Conservation (phyloP, 192 early-diverging fungal species). For the Chytriomyces sp. region DNA sequence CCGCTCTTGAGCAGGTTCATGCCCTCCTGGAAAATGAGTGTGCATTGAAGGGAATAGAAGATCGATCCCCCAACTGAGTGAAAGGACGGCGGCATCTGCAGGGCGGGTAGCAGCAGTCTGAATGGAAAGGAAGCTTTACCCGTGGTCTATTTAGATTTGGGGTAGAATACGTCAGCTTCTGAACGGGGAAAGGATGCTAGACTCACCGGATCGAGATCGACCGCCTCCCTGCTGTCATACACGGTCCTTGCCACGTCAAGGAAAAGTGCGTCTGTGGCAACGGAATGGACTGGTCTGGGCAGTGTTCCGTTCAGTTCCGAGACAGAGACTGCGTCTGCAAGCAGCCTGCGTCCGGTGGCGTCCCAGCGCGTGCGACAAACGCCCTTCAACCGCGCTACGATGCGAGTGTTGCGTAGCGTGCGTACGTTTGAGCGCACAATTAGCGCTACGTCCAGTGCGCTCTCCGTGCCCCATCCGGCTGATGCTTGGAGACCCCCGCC, state of each 20-base stretch:
- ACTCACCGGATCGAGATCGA: neutral
- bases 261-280: neutral
- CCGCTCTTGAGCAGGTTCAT: neutral
- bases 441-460: too few relatives aligned
- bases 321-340: neutral
- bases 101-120: neutral
- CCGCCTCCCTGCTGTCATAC: neutral
- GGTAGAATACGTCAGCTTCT: neutral
- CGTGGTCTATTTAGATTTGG: neutral
- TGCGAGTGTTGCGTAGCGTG: neutral
- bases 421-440: too few relatives aligned
- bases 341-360: neutral
- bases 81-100: slow-evolving; percentile 2
- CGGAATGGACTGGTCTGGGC: too few relatives aligned
- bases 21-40: neutral
- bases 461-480: too few relatives aligned
- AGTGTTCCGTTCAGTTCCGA: too few relatives aligned
- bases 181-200: neutral
- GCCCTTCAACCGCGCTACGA: neutral
- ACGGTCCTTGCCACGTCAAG: neutral
- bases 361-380: neutral
- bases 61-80: neutral
- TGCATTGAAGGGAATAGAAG: neutral
- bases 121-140: slow-evolving; percentile 7
- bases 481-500: too few relatives aligned